phyloP scores from a whole-genome alignment of 1,139 yeast species.

The Martiniozyma asiatica region DNA sequence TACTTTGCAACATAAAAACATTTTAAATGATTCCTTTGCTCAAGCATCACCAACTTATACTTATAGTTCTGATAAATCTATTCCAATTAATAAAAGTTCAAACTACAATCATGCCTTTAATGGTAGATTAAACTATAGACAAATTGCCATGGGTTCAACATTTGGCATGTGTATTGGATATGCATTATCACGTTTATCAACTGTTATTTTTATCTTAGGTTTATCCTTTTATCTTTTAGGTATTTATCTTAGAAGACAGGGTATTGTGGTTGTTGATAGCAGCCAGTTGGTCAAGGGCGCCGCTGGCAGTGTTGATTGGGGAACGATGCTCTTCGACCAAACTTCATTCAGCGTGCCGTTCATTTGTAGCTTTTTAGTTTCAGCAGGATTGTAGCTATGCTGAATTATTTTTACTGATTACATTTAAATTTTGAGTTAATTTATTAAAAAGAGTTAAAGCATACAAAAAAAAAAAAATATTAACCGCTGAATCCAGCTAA shows the following conservation, averaged over 20 bases:
- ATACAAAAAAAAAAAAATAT: not conserved
- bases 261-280: conserved; percentile 40
- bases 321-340: conserved; percentile 43
- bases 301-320: conserved; percentile 32
- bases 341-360: conserved; percentile 58
- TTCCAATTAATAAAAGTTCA: conserved; percentile 11
- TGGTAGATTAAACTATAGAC: conserved; percentile 44
- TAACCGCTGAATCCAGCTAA: not conserved
- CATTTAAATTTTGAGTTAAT: too few species aligned
- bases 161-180: conserved; percentile 54
- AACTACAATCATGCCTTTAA: conserved; percentile 24
- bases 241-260: conserved; percentile 48
- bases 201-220: conserved; percentile 41
- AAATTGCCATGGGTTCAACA: conserved; percentile 57
- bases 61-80: conserved; percentile 8
- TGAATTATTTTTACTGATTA: too few species aligned
- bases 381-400: too few species aligned
- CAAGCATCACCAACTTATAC: conserved; percentile 6
- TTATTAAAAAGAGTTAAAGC: not conserved
- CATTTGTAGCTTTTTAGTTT: conserved; percentile 44
- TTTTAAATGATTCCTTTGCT: conserved; percentile 14
- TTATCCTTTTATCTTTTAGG: conserved; percentile 33
- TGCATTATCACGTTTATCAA: conserved; percentile 53
- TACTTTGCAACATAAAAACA: conserved; percentile 11
- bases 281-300: conserved; percentile 34